Evolutionary conservation across 2,329 filamentous ascomycete genomes (phyloP), one percentile per base, ranked within the genome.

Genomic region (Neonectria neomacrospora): DNA sequence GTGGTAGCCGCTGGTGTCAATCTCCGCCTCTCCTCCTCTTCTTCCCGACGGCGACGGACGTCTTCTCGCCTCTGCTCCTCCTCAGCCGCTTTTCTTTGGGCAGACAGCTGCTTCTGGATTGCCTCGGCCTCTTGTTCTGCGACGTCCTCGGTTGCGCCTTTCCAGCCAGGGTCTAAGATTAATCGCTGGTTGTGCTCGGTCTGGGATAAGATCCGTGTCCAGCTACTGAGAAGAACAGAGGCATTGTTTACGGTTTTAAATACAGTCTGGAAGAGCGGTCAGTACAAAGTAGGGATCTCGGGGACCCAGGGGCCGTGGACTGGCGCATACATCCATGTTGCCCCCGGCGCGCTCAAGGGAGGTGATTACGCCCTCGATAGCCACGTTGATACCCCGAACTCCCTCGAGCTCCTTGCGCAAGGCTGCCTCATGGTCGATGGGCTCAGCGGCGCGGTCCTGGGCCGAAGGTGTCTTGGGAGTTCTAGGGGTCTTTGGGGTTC

Each of bases 131-230:
- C 95, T 59, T 94, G 87, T 64, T 97, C 93, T n/a, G 88, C 85
- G 41, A 97, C 80, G 79, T 99, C 96, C 74, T 94, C 89, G 5
- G 88, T 92, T 28, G 94, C 92, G 60, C 96, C 96, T 75, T 95
- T 91, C 94, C 95, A 99, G 62, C 88, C 84, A 2, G 93, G 92
- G 74, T 97, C 91, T 48, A 98, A 85, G 47, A 99, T 90, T 54
- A 99, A 83, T 23, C 96, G 90, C 78, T 98, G 94, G 76, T 97
- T 98, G 80, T 99, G 96, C 79, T 99, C 96, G 5, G 96, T 97
- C 79, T 99, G 96, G 7, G 93, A 96, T 12, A 99, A 87, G 69
- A 99, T 97, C 55, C 94, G 90, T 9, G 94, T 97, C 95, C 95
- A 99, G 16, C 94, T 97, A 73, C 96, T 94, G 32, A 99, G 88